Percentiles rank a stretch among this genome's conserved stretches.
phyloP scores from a whole-genome alignment of 352 stramenopile genomes.

The Globisporangium lucens region DNA sequence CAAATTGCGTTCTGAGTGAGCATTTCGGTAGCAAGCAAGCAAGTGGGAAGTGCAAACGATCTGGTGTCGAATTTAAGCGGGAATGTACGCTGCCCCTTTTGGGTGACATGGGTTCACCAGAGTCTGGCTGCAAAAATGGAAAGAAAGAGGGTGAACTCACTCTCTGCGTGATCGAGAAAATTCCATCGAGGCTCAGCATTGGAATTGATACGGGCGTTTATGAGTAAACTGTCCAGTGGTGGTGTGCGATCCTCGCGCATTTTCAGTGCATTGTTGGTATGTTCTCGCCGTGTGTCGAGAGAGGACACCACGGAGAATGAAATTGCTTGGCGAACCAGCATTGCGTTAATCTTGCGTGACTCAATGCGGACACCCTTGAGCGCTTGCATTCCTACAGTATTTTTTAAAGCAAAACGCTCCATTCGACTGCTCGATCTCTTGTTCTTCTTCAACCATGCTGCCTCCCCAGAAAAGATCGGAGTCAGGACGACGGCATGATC shows the following conservation, averaged over 20 bases:
- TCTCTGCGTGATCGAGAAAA: slow-evolving; percentile 1
- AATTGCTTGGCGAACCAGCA: not conserved
- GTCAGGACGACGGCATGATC: not conserved
- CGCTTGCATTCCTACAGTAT: not conserved
- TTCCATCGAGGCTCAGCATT: not conserved
- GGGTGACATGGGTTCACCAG: slow-evolving; percentile 1
- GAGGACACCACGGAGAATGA: not conserved
- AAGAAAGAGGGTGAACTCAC: not conserved
- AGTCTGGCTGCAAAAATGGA: not conserved
- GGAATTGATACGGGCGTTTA: not conserved
- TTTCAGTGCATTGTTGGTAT: not conserved
- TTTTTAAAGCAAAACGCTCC: not conserved
- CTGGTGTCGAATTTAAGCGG: not conserved
- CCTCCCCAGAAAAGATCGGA: not conserved
- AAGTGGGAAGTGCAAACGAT: not conserved
- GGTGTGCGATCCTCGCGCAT: not conserved
- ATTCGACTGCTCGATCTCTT: not conserved
- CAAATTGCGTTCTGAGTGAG: not conserved
- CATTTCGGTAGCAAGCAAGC: not conserved
- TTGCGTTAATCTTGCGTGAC: not conserved
- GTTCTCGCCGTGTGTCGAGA: not conserved
- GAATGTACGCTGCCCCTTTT: not conserved
- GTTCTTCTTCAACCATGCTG: not conserved
- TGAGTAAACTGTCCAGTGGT: not conserved
- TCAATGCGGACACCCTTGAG: not conserved